Evolutionary conservation across 495 filamentous ascomycete species (phyloP).

Genomic region (Podospora sp.): DNA sequence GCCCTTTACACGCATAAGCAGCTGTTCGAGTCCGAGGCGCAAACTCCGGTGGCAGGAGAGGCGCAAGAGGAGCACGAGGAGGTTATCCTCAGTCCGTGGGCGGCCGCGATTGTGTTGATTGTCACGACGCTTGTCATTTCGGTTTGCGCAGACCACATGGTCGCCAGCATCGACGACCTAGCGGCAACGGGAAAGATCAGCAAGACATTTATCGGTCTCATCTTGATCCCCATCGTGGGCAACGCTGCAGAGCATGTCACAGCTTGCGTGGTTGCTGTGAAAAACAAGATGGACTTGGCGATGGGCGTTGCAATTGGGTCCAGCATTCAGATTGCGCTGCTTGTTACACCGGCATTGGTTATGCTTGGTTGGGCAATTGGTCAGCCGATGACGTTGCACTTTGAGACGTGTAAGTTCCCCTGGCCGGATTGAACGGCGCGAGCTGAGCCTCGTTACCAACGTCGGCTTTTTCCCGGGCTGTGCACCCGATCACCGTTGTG

Average conservation of each 20-base stretch:
- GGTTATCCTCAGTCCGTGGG: constrained; percentile 64
- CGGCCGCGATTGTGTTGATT: constrained; percentile 74
- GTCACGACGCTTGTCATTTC: constrained; percentile 82
- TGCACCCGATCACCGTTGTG: constrained; percentile 21
- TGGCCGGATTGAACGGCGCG: neutral
- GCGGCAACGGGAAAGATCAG: constrained; percentile 82
- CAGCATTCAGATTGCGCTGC: constrained; percentile 90
- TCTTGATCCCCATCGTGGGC: constrained; percentile 94
- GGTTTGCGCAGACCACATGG: constrained; percentile 89
- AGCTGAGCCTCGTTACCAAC: neutral
- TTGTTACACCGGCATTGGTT: constrained; percentile 88
- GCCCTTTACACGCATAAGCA: constrained; percentile 80
- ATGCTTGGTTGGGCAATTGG: constrained; percentile 84
- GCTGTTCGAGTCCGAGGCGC: constrained; percentile 72
- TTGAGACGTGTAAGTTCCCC: constrained; percentile 62
- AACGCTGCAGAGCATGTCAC: constrained; percentile 98
- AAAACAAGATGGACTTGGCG: constrained; percentile 97
- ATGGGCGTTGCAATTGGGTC: constrained; percentile 93
- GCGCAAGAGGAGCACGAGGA: constrained; percentile 54
- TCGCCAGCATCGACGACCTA: constrained; percentile 88
- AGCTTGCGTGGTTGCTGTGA: constrained; percentile 85
- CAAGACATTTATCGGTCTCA: constrained; percentile 94
- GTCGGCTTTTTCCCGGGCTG: neutral
- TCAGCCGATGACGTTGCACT: constrained; percentile 85
- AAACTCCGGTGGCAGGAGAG: constrained; percentile 31